Conservation (phyloP, 2,329 filamentous ascomycete genomes). For the Colletotrichum lentis region DNA sequence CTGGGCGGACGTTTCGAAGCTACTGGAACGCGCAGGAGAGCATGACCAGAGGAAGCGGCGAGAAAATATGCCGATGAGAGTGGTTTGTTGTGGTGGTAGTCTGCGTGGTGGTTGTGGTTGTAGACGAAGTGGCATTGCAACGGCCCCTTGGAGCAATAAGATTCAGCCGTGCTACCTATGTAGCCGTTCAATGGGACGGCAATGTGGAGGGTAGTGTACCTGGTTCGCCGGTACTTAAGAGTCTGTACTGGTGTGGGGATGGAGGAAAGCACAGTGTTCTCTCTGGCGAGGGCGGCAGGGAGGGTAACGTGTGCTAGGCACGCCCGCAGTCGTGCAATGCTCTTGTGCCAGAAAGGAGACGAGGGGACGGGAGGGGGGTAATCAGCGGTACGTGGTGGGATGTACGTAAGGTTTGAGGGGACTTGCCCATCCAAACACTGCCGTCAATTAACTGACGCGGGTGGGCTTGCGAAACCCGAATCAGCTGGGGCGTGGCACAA, state of each 20-base stretch:
- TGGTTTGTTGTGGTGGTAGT: slow-evolving; percentile 28
- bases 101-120: slow-evolving; percentile 29
- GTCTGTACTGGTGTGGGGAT: slow-evolving; percentile 7
- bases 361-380: slow-evolving; percentile 1
- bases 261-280: slow-evolving; percentile 15
- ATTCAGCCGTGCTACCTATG: slow-evolving; percentile 19
- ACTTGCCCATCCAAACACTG: slow-evolving; percentile 35
- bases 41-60: slow-evolving; percentile 22
- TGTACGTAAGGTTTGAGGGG: slow-evolving; percentile 32
- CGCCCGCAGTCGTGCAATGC: slow-evolving; percentile 6
- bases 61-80: slow-evolving; percentile 3
- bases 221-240: slow-evolving; percentile 20
- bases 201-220: slow-evolving; percentile 28
- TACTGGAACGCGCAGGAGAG: slow-evolving; percentile 23
- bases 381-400: slow-evolving; percentile 22
- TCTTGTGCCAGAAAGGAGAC: slow-evolving; percentile 1
- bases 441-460: slow-evolving; percentile 31
- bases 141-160: slow-evolving; percentile 37
- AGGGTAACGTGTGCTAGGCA: slow-evolving; percentile 22
- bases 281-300: slow-evolving; percentile 17
- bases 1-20: slow-evolving; percentile 33
- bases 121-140: slow-evolving; percentile 37
- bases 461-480: no score
- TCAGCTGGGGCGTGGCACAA: no score
- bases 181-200: slow-evolving; percentile 36